Evolutionary conservation across 371 early-diverging fungal genomes (phyloP), one percentile per base, ranked within the genome.

Genomic region (Mucor indicus): DNA sequence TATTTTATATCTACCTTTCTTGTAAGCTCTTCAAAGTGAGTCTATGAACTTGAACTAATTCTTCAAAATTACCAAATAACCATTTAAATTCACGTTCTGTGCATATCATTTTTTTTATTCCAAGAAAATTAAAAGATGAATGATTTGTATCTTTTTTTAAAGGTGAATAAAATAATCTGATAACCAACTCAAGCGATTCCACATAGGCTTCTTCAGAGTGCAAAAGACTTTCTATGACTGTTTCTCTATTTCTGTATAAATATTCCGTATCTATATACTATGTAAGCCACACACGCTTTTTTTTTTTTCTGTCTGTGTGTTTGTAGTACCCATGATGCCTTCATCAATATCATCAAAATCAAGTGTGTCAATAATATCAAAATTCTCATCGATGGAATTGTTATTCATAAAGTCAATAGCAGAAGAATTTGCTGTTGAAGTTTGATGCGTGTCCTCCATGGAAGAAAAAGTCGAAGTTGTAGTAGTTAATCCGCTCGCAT

Each of bases 21-120:
- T 70, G 56, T 20, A 74, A 48, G 19, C 57, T 55, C 10, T 44
- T 40, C 10, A 70, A 37, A 23, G 62, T 60, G 7, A 46, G 48
- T 24, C 52, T 55, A 47, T 74, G 75, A 8, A 57, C 33, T 23
- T 62, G 44, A 5, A 60, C 44, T 6, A 74, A 47, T 24, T 67
- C 62, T 25, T 70, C 68, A 55, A 68, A 58, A 25, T 74, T 74
- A 20, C 68, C 67, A 55, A 74, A 74, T 7, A 74, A 44, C 63
- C 70, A 64, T 9, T 54, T 54, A 33, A 67, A 55, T 42, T 69
- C 70, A 9, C 64, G 52, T 31, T 69, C 64, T 10, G 75, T 74
- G 32, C 75, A 74, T 8, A 58, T 48, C 43, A 59, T 55, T 46
- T 69, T 74, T 43, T 65, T 68, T 49, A 56, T 63, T 13, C 65